Percentiles rank a stretch among this genome's conserved stretches.
Evolutionary conservation across 768 basidiomycete genomes (phyloP).

Genomic region (Boletus rubescentipes): DNA sequence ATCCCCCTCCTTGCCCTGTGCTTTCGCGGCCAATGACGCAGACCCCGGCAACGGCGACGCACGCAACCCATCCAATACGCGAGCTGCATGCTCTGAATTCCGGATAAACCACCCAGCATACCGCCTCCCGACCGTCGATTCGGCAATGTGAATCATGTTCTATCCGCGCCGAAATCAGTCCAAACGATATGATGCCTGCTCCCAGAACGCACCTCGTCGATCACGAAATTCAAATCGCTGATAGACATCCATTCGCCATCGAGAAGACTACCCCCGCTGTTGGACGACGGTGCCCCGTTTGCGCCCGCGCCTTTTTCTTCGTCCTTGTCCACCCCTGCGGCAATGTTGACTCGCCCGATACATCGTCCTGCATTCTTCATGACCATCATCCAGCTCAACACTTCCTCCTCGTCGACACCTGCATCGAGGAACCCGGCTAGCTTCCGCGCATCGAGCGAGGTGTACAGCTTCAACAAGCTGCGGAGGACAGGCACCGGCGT

Average conservation of each 20-base stretch:
- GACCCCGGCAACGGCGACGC: conserved; percentile 49
- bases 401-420: conserved; percentile 82
- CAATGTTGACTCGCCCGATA: conserved; percentile 41
- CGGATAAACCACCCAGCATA: conserved; percentile 98
- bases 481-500: conserved; percentile 80
- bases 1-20: conserved; percentile 19
- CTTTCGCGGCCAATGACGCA: neutral
- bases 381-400: conserved; percentile 96
- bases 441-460: conserved; percentile 88
- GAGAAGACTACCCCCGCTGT: conserved; percentile 53
- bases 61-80: conserved; percentile 79
- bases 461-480: conserved; percentile 94
- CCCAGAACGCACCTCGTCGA: conserved; percentile 70
- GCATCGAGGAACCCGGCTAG: conserved; percentile 85
- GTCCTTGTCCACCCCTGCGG: conserved; percentile 46
- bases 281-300: conserved; percentile 14
- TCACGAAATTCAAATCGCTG: conserved; percentile 94
- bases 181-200: neutral
- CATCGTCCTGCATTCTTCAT: conserved; percentile 88
- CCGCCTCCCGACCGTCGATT: conserved; percentile 89
- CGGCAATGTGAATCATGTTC: conserved; percentile 97
- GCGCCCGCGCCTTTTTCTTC: conserved; percentile 19
- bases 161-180: conserved; percentile 30
- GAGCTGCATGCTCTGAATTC: conserved; percentile 88
- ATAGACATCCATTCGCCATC: conserved; percentile 86